Conservation (phyloP, 305 asterid species). For the Lippia alba region DNA sequence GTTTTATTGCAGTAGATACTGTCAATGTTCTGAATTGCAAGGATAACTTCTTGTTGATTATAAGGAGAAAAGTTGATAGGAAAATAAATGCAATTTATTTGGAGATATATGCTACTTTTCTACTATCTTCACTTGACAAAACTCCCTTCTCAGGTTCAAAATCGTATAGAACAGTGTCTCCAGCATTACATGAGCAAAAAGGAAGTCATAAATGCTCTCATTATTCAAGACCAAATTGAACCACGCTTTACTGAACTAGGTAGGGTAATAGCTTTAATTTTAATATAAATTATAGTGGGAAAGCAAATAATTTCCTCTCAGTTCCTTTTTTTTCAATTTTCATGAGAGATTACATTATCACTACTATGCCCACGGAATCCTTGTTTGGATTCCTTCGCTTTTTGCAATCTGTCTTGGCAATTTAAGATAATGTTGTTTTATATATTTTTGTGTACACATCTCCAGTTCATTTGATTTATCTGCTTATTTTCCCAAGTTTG, state of each 20-base stretch:
- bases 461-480: constrained; percentile 25
- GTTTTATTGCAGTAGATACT: not conserved
- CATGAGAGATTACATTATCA: not conserved
- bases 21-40: constrained; percentile 10
- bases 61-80: not conserved
- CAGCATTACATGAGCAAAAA: constrained; percentile 76
- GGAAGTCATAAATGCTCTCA: constrained; percentile 59
- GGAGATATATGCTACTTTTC: constrained; percentile 17
- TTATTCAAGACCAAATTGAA: constrained; percentile 60
- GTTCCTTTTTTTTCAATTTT: not conserved
- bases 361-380: constrained; percentile 8
- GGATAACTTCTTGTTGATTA: constrained; percentile 5
- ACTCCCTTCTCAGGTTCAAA: constrained; percentile 60
- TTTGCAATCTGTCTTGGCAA: not conserved
- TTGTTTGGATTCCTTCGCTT: not conserved
- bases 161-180: constrained; percentile 69
- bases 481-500: constrained; percentile 71
- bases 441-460: constrained; percentile 12
- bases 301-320: too few relatives aligned
- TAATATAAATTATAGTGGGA: not conserved
- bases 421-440: not conserved
- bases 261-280: constrained; percentile 28
- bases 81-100: not conserved
- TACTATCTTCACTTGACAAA: constrained; percentile 18
- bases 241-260: constrained; percentile 76